phyloP scores from a whole-genome alignment of 2,329 filamentous ascomycete species.

The Stagonosporopsis cucurbitacearum region DNA sequence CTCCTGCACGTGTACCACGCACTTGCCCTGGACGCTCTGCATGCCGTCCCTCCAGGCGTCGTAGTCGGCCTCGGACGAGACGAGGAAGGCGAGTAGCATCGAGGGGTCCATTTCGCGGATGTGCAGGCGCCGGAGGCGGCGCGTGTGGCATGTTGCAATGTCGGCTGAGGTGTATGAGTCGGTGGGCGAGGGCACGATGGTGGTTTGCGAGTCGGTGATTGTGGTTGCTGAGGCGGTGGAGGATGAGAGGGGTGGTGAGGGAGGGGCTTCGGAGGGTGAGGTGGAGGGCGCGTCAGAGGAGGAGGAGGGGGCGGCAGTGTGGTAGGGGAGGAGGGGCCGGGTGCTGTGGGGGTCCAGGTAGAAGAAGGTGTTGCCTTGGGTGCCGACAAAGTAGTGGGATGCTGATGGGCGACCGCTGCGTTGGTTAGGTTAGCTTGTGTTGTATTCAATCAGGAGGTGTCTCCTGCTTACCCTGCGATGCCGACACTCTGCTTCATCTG shows the following conservation, averaged over 20 bases:
- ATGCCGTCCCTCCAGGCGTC: constrained; percentile 79
- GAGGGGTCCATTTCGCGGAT: constrained; percentile 96
- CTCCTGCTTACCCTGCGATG: constrained; percentile 78
- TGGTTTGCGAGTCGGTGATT: constrained; percentile 29
- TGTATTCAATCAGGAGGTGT: not conserved
- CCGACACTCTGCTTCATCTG: constrained; percentile 93
- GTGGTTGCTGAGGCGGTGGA: constrained; percentile 23
- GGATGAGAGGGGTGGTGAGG: constrained; percentile 12
- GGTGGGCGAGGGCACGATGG: constrained; percentile 26
- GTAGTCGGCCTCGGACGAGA: constrained; percentile 84
- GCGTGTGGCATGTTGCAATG: constrained; percentile 83
- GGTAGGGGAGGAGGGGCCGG: constrained; percentile 73
- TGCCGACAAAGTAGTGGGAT: constrained; percentile 78
- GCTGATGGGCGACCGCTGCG: constrained; percentile 86
- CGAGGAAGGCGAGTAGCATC: constrained; percentile 94
- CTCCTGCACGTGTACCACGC: constrained; percentile 83
- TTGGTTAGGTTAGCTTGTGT: constrained; percentile 13
- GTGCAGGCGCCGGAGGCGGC: constrained; percentile 80
- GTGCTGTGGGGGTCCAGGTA: constrained; percentile 95
- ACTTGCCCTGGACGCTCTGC: constrained; percentile 73
- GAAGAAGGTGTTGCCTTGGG: constrained; percentile 80
- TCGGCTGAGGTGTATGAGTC: constrained; percentile 71
- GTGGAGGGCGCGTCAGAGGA: not conserved
- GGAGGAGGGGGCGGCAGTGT: constrained; percentile 43
- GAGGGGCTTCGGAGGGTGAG: not conserved